Conservation (phyloP, 2,329 filamentous ascomycete genomes). For the Colletotrichum viniferum region DNA sequence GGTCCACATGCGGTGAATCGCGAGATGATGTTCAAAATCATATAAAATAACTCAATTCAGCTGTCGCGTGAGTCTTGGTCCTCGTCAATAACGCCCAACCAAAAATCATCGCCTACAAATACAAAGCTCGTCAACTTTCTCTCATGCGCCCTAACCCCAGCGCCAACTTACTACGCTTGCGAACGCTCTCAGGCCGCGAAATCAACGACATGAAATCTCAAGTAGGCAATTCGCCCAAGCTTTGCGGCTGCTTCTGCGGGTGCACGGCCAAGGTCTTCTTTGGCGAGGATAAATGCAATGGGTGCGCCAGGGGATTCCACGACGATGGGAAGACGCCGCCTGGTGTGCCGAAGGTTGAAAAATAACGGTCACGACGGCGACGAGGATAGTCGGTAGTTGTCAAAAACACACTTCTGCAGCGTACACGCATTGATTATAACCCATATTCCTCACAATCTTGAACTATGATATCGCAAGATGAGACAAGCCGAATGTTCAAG, state of each 20-base stretch:
- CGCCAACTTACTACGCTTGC: background rate
- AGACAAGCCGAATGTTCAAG: background rate
- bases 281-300: background rate
- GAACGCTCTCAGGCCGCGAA: background rate
- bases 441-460: background rate
- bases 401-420: background rate
- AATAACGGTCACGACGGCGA: background rate
- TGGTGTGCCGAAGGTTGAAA: background rate
- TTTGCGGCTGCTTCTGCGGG: background rate
- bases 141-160: background rate
- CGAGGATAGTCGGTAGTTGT: background rate
- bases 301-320: background rate
- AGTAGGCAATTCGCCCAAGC: background rate
- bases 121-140: background rate
- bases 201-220: background rate
- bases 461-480: background rate
- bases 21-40: too few relatives aligned
- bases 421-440: background rate
- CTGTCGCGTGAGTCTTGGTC: background rate
- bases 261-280: background rate
- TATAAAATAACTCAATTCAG: accelerated
- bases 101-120: background rate
- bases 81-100: accelerated
- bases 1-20: accelerated
- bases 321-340: background rate